Conservation (phyloP, 768 basidiomycete genomes). For the Thelephora ganbajun region DNA sequence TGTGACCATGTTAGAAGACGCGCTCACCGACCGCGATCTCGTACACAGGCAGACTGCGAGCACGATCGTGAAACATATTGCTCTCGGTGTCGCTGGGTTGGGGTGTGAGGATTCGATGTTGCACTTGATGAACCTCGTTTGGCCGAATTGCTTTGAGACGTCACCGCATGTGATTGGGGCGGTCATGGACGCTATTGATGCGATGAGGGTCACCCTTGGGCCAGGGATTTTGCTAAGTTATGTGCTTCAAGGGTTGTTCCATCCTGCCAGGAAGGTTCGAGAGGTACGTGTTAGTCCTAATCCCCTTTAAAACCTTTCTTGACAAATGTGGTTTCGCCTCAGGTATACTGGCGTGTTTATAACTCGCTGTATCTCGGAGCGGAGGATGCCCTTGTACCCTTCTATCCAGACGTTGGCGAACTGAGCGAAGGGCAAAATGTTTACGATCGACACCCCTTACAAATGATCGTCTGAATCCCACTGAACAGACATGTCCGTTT, state of each 20-base stretch:
- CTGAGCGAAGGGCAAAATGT: slow-evolving; percentile 81
- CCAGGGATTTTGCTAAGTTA: slow-evolving; percentile 89
- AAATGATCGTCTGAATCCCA: slow-evolving; percentile 53
- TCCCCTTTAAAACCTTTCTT: not conserved
- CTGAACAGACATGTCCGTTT: not conserved
- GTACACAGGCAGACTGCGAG: slow-evolving; percentile 97
- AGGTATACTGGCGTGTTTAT: slow-evolving; percentile 90
- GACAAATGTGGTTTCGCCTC: not conserved
- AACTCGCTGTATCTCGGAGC: slow-evolving; percentile 90
- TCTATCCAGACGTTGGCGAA: slow-evolving; percentile 85
- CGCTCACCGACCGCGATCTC: slow-evolving; percentile 93
- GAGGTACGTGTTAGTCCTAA: slow-evolving; percentile 38
- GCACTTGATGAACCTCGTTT: slow-evolving; percentile 95
- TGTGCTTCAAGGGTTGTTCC: slow-evolving; percentile 89
- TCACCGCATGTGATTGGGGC: slow-evolving; percentile 97
- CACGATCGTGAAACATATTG: slow-evolving; percentile 96
- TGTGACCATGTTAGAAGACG: slow-evolving; percentile 96
- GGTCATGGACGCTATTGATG: slow-evolving; percentile 96
- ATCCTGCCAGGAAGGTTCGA: slow-evolving; percentile 91
- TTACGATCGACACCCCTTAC: slow-evolving; percentile 74
- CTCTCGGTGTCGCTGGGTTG: slow-evolving; percentile 90
- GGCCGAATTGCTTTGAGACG: slow-evolving; percentile 99
- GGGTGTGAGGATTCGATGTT: slow-evolving; percentile 98
- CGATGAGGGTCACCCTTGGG: slow-evolving; percentile 91
- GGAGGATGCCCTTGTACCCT: slow-evolving; percentile 83